Evolutionary conservation across 257 asterid species (phyloP).

Genomic region (Solanum paucissectum): DNA sequence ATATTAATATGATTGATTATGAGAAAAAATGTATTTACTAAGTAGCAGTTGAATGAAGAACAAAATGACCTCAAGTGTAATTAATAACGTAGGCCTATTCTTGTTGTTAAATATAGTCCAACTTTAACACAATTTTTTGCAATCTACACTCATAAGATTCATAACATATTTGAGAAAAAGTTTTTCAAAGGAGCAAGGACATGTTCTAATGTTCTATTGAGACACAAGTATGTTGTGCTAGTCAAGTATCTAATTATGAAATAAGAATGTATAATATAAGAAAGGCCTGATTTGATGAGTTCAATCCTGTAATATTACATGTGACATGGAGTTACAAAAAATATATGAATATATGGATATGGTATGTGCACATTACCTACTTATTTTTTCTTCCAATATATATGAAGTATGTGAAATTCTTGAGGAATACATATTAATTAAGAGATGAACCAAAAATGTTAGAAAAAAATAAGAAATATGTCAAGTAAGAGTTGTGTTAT

Average conservation of each 20-base stretch:
- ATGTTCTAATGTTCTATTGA: background rate
- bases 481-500: background rate
- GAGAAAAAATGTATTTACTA: no score
- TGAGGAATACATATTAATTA: background rate
- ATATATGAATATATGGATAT: background rate
- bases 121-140: background rate
- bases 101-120: background rate
- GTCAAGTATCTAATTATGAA: background rate
- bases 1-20: no score
- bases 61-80: background rate
- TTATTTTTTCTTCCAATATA: background rate
- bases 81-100: background rate
- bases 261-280: background rate
- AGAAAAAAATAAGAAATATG: background rate
- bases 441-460: background rate
- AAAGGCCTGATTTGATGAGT: background rate
- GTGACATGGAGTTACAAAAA: background rate
- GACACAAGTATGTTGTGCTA: background rate
- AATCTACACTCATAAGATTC: background rate
- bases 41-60: background rate
- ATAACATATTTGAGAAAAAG: background rate
- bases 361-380: background rate
- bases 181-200: background rate
- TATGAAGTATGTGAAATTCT: background rate
- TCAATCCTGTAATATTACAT: background rate